Base-by-base conservation (phyloP, 768 basidiomycete species). In the Austroboletus eburneus region DNA sequence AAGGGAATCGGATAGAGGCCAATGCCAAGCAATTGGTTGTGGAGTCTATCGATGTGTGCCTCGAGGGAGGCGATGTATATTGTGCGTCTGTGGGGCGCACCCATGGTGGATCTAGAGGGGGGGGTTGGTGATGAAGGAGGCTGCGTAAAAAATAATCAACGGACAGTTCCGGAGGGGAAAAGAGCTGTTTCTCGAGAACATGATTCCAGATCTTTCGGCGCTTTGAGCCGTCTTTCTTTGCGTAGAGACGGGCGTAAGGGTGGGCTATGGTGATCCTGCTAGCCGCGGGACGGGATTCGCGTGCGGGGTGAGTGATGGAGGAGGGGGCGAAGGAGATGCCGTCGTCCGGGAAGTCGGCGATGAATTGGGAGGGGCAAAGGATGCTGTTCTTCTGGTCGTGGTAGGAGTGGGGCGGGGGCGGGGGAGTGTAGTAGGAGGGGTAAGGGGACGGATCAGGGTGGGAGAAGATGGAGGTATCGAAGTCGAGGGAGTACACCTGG, bases 121-220 rank as follows among this genome's bases (percentile, higher is more conserved):
- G 9, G 29, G 42, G 4, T 13, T 5, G 22, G 9, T 2, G 5
- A 6, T 6, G 29, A 18, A 38, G 10, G 30, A 35, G 8, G 14
- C 25, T 4, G 32, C 23, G 23, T 5, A 41, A 4, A 4, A 12
- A 30, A 14, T n/a, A n/a, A n/a, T n/a, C n/a, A n/a, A 72, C 76
- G 41, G 51, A 85, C 83, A 89, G 58, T 62, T 89, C 85, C 39
- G 77, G 75, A 0, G 83, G 74, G 6, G 68, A 73, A 64, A 88
- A 88, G 21, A 88, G 70, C 13, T 72, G 72, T 59, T 87, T 87
- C 64, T 89, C 87, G 47, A 87, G 76, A 1, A 80, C 78, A 51
- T 87, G 87, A 40, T 82, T 83, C 87, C 87, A 89, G 14, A 85
- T 83, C 58, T 80, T 83, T 16, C 85, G 75, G 4, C 82, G 78